Conservation (phyloP, 1,284 basidiomycete genomes). For the Polyporus tsugae region DNA sequence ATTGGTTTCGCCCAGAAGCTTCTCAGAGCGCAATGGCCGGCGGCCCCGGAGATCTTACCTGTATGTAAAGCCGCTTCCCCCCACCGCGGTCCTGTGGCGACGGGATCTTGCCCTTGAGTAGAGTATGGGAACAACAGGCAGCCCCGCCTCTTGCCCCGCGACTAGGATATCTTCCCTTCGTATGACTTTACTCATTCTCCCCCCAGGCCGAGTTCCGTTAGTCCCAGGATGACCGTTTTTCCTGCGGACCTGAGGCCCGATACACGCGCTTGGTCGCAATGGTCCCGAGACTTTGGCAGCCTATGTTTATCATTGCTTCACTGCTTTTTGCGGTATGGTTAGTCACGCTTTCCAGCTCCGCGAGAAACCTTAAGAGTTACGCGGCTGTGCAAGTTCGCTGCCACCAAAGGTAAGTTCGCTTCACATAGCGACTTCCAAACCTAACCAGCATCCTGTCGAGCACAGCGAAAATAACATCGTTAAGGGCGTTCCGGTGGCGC, state of each 20-base stretch:
- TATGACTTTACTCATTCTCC: neutral
- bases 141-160: neutral
- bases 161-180: neutral
- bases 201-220: neutral
- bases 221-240: neutral
- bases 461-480: neutral
- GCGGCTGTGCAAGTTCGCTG: slow-evolving; percentile 10
- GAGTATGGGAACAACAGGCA: neutral
- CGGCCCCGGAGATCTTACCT: neutral
- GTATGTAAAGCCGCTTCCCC: neutral
- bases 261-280: neutral
- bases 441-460: neutral
- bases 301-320: neutral
- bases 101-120: neutral
- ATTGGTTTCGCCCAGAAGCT: neutral
- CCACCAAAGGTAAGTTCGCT: neutral
- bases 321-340: slow-evolving; percentile 9
- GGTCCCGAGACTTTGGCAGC: neutral
- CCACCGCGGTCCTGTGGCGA: neutral
- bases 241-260: neutral
- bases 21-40: neutral
- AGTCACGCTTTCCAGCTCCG: slow-evolving; percentile 4
- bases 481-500: neutral
- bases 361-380: neutral
- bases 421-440: neutral